A percentile compares a stretch with the other conserved stretches of the same genome.
phyloP scores from a whole-genome alignment of 2,329 filamentous ascomycete genomes.

The Sclerotinia minor region DNA sequence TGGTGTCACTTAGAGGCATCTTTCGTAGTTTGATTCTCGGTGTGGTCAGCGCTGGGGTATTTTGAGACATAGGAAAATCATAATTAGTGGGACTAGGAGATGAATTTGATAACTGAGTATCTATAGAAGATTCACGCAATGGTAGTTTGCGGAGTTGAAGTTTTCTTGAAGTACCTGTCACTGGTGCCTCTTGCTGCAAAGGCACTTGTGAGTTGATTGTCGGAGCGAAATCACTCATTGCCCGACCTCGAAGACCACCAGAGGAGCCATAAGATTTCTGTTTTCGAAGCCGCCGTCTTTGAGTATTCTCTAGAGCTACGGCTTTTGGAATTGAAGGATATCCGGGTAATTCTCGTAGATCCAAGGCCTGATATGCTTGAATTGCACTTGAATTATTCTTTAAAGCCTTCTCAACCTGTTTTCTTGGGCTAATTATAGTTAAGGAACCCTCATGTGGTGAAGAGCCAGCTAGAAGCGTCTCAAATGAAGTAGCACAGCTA shows the following conservation, averaged over 20 bases:
- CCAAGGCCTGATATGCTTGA: constrained; percentile 7
- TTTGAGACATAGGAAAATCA: not conserved
- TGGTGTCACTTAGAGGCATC: not conserved
- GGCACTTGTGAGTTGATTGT: not conserved
- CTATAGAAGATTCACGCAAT: not conserved
- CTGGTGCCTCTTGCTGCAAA: not conserved
- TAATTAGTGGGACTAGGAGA: no score
- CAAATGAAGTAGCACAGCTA: not conserved
- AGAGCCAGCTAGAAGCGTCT: constrained; percentile 1
- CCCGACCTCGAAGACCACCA: not conserved
- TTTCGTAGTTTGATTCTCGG: constrained; percentile 7
- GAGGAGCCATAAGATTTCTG: not conserved
- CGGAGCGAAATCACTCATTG: not conserved
- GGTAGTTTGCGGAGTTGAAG: not conserved
- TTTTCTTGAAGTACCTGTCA: not conserved
- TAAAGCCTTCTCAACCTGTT: not conserved
- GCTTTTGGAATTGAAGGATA: not conserved
- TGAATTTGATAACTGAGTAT: not conserved
- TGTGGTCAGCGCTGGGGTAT: not conserved
- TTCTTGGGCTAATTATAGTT: not conserved
- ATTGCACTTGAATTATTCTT: not conserved
- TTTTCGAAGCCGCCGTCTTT: not conserved
- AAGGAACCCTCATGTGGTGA: not conserved
- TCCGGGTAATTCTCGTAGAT: constrained; percentile 11
- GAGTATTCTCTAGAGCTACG: not conserved